These are phyloP conservation scores for Trichoderma brevicompactum DNA, from an alignment of 2,329 filamentous ascomycete species.

Conservation along the genomic window DNA sequence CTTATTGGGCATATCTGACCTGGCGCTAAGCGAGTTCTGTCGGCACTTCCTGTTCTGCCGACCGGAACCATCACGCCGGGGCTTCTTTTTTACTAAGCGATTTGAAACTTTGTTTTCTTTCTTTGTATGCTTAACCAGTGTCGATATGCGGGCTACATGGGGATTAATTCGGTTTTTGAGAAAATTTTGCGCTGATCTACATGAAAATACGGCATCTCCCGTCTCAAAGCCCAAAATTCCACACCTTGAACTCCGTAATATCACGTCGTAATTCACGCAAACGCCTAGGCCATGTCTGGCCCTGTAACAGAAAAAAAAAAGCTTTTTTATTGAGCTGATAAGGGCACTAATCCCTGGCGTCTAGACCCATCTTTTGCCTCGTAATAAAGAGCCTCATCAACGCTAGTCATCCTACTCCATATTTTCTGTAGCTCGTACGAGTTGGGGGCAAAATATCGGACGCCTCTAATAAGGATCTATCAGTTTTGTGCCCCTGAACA, in stretches of 20 bases:
- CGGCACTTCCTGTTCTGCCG: too few species aligned
- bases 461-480: background rate
- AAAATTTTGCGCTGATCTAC: too few species aligned
- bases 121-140: background rate
- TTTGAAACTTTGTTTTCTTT: background rate
- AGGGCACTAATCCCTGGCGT: background rate
- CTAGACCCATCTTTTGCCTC: background rate
- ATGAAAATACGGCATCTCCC: background rate
- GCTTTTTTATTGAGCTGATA: background rate
- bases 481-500: background rate
- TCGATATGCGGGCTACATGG: background rate
- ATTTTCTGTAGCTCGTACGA: slow-evolving; percentile 13
- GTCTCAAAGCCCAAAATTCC: background rate
- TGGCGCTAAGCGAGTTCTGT: background rate
- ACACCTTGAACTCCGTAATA: background rate
- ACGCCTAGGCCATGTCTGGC: too few species aligned
- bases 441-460: background rate
- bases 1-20: slow-evolving; percentile 2
- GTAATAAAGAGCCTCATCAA: slow-evolving; percentile 8
- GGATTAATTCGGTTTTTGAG: too few species aligned
- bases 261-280: background rate
- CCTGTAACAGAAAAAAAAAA: too few species aligned
- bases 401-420: slow-evolving; percentile 7
- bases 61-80: too few species aligned
- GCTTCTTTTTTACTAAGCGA: background rate